Conservation (phyloP, 2,329 filamentous ascomycete genomes). For the Xylariales sp. region DNA sequence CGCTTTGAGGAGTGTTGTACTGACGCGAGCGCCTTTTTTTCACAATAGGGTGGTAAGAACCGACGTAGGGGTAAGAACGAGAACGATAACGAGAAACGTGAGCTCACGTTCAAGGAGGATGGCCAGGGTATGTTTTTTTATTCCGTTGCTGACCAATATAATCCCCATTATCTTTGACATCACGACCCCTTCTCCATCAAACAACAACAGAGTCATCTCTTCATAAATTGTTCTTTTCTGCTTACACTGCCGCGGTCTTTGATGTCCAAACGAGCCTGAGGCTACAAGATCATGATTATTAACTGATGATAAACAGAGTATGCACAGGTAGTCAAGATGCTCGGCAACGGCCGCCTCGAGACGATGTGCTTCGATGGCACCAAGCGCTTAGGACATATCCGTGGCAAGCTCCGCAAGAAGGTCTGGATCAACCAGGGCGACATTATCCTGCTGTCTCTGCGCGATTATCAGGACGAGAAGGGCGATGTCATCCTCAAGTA, state of each 20-base stretch:
- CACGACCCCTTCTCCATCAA: too few species aligned
- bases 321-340: constrained; percentile 90
- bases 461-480: constrained; percentile 93
- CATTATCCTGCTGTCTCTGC: constrained; percentile 82
- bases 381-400: constrained; percentile 60
- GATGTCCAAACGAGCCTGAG: too few species aligned
- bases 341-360: constrained; percentile 90
- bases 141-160: not conserved
- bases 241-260: too few species aligned
- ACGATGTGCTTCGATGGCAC: constrained; percentile 93
- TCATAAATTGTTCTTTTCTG: too few species aligned
- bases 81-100: constrained; percentile 98
- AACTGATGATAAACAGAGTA: constrained; percentile 31
- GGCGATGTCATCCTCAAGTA: constrained; percentile 94
- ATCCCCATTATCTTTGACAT: too few species aligned
- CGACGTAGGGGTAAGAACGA: constrained; percentile 94
- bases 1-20: too few species aligned
- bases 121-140: constrained; percentile 62
- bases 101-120: constrained; percentile 98
- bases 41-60: constrained; percentile 6
- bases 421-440: constrained; percentile 99
- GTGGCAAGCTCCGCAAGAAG: constrained; percentile 98
- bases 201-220: too few species aligned
- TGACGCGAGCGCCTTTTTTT: too few species aligned
- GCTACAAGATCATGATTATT: too few species aligned